phyloP scores from a whole-genome alignment of 2,329 filamentous ascomycete genomes.

The Curvularia lunata region DNA sequence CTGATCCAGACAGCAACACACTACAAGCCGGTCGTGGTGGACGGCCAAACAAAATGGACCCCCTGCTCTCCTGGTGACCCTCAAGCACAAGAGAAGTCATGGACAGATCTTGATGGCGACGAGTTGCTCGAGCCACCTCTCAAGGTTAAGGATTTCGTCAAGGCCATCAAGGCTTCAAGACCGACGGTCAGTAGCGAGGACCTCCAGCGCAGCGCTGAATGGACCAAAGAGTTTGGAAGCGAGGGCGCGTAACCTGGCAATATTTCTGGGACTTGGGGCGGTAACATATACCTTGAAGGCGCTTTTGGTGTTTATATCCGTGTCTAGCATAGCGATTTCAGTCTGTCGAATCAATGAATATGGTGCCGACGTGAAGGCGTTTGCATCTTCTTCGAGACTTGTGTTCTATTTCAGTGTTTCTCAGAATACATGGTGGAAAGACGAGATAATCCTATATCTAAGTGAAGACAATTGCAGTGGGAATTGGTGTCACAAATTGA shows the following conservation, averaged over 20 bases:
- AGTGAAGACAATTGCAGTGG: neutral
- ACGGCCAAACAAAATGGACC: slow-evolving; percentile 72
- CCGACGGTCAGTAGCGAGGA: slow-evolving; percentile 92
- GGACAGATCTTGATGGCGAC: slow-evolving; percentile 85
- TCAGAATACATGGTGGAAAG: neutral
- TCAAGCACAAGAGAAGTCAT: slow-evolving; percentile 90
- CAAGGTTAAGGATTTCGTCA: slow-evolving; percentile 88
- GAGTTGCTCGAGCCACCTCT: slow-evolving; percentile 85
- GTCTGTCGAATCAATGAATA: slow-evolving; percentile 4
- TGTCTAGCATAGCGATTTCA: slow-evolving; percentile 18
- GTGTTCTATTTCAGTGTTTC: neutral
- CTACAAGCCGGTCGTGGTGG: slow-evolving; percentile 85
- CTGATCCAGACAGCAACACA: slow-evolving; percentile 98
- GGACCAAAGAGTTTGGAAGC: slow-evolving; percentile 95
- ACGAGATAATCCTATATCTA: neutral
- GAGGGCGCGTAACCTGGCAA: slow-evolving; percentile 71
- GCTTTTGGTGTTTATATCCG: slow-evolving; percentile 21
- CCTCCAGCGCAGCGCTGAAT: slow-evolving; percentile 81
- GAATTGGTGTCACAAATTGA: neutral
- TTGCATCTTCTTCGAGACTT: neutral
- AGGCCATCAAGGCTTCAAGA: slow-evolving; percentile 84
- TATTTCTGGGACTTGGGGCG: neutral
- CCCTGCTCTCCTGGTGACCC: slow-evolving; percentile 92
- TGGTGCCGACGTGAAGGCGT: slow-evolving; percentile 1
- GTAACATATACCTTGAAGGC: slow-evolving; percentile 15